Percentiles rank a stretch among this genome's conserved stretches.
phyloP scores from a whole-genome alignment of 2,329 filamentous ascomycete species.

The Ilyonectria robusta region DNA sequence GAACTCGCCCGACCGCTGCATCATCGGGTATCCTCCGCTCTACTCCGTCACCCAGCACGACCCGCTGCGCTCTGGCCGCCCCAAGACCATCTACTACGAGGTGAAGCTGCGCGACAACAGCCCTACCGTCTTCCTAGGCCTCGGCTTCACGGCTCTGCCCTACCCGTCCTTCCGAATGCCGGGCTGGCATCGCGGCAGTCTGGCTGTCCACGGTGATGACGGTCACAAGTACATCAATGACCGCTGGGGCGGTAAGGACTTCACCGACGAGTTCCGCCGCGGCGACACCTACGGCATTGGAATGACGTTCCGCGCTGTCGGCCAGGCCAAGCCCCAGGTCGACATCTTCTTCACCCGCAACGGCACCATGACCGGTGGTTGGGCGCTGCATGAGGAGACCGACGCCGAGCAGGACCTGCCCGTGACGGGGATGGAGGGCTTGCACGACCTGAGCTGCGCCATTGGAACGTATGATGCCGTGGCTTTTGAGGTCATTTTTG shows the following conservation, averaged over 20 bases:
- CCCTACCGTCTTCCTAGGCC: conserved; percentile 67
- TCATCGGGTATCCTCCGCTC: conserved; percentile 78
- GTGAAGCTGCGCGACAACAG: conserved; percentile 68
- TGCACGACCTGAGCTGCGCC: conserved; percentile 78
- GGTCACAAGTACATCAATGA: conserved; percentile 84
- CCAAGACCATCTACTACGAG: conserved; percentile 79
- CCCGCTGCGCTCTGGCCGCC: conserved; percentile 60
- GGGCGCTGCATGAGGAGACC: conserved; percentile 83
- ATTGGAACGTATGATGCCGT: conserved; percentile 80
- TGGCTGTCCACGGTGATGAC: conserved; percentile 86
- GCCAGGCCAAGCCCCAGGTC: conserved; percentile 48
- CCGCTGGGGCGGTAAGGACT: conserved; percentile 78
- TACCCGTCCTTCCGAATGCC: conserved; percentile 85
- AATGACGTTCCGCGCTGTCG: conserved; percentile 69
- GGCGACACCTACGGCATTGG: conserved; percentile 81
- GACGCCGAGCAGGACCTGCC: conserved; percentile 74
- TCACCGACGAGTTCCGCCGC: conserved; percentile 73
- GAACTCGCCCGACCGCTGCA: conserved; percentile 71
- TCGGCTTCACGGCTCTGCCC: conserved; percentile 81
- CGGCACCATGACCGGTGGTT: conserved; percentile 71
- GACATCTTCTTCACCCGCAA: conserved; percentile 78
- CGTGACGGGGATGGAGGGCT: conserved; percentile 77
- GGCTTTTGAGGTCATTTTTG: conserved; percentile 77
- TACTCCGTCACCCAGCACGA: conserved; percentile 75
- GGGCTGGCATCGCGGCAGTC: conserved; percentile 83